Base-by-base conservation (phyloP, 257 asterid species). In the Jacaranda mimosifolia region DNA sequence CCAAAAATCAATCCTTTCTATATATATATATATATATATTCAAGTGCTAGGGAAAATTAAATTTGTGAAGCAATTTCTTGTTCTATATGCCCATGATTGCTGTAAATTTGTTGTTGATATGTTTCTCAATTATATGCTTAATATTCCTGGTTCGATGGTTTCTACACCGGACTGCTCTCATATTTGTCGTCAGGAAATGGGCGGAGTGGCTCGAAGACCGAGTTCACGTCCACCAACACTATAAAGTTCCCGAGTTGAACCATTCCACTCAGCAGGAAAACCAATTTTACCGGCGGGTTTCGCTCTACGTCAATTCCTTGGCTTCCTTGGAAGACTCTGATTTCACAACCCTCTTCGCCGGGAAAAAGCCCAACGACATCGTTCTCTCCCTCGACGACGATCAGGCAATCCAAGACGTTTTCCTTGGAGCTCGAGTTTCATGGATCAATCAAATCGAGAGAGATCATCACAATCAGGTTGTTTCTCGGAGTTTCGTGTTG, bases 111-210 rank as follows among this genome's bases (percentile, higher is more conserved):
- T 55, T 85, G 49, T 69, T 78, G 35, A 45, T 75, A 32, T 46
- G 85, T 19, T 71, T 87, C 39, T 53, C 83, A 11, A 4, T 75
- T 14, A 0, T 77, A 14, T 74, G 78, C 43, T 26, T 79, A 0
- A 26, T 84, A 12, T 79, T 85, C 64, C 45, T 90, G 42, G 69
- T 79, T 69, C 87, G 96, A 64, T 87, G 82, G 26, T 83, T 91
- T 14, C 76, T 91, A 8, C 86, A 89, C 71, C 87, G 89, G 70
- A 93, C 97, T 1, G 94, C 94, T 45, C 86, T 93, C n/a, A 89
- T 93, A 5, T 83, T 67, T 9, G 86, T 79, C 53, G 78, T 86
- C 19, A 73, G 96, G 21, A 87, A 78, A 73, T 86, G 87, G 85
- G 65, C 39, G 7, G 84, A 83, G 18, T 89, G 92, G 91, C 32